phyloP scores from a whole-genome alignment of 1,284 basidiomycete species.

The Phlebopus sp. region DNA sequence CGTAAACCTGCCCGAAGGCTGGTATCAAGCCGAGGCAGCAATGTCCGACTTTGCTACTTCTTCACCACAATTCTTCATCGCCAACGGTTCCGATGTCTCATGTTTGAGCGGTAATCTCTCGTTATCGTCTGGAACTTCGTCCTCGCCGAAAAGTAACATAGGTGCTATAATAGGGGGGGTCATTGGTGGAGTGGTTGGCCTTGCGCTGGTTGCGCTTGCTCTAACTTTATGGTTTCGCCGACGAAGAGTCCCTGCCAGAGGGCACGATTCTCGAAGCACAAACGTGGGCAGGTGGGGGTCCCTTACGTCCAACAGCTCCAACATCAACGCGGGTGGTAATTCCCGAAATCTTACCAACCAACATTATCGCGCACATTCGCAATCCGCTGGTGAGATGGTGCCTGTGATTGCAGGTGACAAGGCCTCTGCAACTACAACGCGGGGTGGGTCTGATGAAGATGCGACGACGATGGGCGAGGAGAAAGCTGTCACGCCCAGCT shows the following conservation, averaged over 20 bases:
- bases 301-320: conserved; percentile 24
- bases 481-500: conserved; percentile 18
- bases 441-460: conserved; percentile 23
- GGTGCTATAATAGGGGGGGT: conserved; percentile 42
- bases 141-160: conserved; percentile 28
- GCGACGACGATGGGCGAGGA: conserved; percentile 18
- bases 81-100: conserved; percentile 36
- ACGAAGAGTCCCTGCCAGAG: conserved; percentile 9
- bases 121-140: conserved; percentile 15
- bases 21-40: conserved; percentile 36
- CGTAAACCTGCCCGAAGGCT: conserved; percentile 43
- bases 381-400: conserved; percentile 17
- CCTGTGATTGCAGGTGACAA: conserved; percentile 14
- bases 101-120: conserved; percentile 32
- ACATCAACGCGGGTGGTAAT: conserved; percentile 6
- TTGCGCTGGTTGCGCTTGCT: conserved; percentile 31
- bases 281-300: conserved; percentile 26
- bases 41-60: conserved; percentile 1
- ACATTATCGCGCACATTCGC: conserved; percentile 21
- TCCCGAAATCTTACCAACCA: neutral
- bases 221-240: conserved; percentile 32
- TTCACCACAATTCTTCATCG: conserved; percentile 40
- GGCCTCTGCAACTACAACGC: conserved; percentile 14
- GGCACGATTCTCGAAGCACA: neutral
- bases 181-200: conserved; percentile 36